A percentile compares a stretch with the other conserved stretches of the same genome.
Conservation (phyloP, 371 early-diverging fungal species). For the Mortierella polycephala region DNA sequence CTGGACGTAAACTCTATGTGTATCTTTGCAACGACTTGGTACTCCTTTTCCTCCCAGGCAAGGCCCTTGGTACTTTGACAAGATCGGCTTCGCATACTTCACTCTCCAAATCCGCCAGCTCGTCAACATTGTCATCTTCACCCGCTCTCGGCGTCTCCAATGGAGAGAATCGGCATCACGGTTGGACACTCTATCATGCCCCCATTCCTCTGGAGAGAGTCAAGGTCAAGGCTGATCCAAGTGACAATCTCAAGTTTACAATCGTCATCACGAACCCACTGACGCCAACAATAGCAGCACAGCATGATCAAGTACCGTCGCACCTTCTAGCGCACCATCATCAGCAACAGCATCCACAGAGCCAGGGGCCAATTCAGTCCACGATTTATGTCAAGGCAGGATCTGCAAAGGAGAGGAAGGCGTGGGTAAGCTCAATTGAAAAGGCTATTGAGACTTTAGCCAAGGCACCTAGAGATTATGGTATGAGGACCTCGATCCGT, state of each 20-base stretch:
- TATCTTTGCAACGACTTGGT: constrained; percentile 92
- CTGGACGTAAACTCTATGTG: constrained; percentile 83
- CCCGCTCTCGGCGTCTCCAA: background rate
- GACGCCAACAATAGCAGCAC: background rate
- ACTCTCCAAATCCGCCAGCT: constrained; percentile 1
- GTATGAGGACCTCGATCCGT: constrained; percentile 48
- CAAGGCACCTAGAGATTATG: constrained; percentile 33
- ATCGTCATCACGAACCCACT: constrained; percentile 13
- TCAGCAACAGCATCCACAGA: constrained; percentile 2
- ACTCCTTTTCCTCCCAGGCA: constrained; percentile 61
- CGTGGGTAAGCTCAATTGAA: constrained; percentile 24
- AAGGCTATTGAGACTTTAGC: constrained; percentile 40
- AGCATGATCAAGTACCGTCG: constrained; percentile 8
- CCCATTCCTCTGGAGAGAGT: constrained; percentile 35
- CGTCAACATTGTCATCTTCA: constrained; percentile 6
- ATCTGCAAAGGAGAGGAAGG: constrained; percentile 21
- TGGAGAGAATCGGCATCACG: constrained; percentile 2
- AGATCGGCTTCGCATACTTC: constrained; percentile 16
- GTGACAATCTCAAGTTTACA: constrained; percentile 27
- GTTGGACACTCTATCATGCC: constrained; percentile 35
- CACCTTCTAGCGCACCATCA: constrained; percentile 21
- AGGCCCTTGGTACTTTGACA: constrained; percentile 5
- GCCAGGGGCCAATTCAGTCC: constrained; percentile 3
- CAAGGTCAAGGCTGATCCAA: constrained; percentile 19
- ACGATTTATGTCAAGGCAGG: constrained; percentile 33